These are phyloP conservation scores for Candida ulmi DNA, from an alignment of 805 yeast species.

Conservation along the genomic window DNA sequence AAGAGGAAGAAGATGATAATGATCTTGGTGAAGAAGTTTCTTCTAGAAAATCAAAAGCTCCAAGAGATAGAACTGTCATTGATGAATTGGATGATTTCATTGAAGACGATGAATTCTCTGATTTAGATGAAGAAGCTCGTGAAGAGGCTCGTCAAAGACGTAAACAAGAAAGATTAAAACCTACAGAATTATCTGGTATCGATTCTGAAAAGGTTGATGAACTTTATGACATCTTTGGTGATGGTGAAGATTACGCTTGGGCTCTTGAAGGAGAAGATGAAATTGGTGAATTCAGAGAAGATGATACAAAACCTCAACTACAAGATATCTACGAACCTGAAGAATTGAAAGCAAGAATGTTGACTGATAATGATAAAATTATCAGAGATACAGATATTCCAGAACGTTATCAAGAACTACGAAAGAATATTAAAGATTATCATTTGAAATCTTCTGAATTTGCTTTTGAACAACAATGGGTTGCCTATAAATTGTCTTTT, in stretches of 20 bases:
- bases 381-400: conserved; percentile 87
- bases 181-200: conserved; percentile 52
- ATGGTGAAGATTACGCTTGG: conserved; percentile 97
- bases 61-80: conserved; percentile 32
- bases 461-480: conserved; percentile 72
- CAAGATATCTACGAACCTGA: conserved; percentile 93
- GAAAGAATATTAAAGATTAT: conserved; percentile 58
- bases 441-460: conserved; percentile 68
- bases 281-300: conserved; percentile 36
- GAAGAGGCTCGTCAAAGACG: conserved; percentile 40
- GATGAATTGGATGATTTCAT: conserved; percentile 96
- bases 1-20: conserved; percentile 22
- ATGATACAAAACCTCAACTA: conserved; percentile 45
- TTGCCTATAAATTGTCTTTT: conserved; percentile 53
- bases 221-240: conserved; percentile 92
- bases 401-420: conserved; percentile 80
- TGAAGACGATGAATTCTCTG: conserved; percentile 94
- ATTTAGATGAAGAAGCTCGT: conserved; percentile 66
- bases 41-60: conserved; percentile 18
- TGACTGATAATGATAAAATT: conserved; percentile 86
- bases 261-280: conserved; percentile 85
- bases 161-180: conserved; percentile 42
- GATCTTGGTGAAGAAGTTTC: conserved; percentile 25
- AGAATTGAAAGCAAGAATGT: conserved; percentile 83
- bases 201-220: conserved; percentile 92